Evolutionary conservation across 257 asterid species (phyloP).

Genomic region (Fraxinus cuspidata): DNA sequence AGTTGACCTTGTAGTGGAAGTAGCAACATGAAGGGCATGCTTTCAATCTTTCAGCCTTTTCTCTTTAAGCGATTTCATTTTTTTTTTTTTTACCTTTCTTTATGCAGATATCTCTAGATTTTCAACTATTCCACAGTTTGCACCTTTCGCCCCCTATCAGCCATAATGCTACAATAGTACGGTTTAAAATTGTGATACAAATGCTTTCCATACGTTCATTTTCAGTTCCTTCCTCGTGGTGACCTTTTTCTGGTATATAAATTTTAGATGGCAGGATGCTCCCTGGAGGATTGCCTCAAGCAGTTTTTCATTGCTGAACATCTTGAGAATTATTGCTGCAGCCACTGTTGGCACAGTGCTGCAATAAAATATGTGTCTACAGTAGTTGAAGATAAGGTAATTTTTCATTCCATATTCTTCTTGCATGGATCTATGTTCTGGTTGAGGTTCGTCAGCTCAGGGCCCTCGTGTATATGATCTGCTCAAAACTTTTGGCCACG

Average conservation of each 20-base stretch:
- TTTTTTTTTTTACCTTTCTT: constrained; percentile 5
- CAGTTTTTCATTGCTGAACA: constrained; percentile 68
- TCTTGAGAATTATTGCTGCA: constrained; percentile 73
- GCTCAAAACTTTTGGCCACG: not conserved
- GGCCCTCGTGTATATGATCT: not conserved
- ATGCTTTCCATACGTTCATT: constrained; percentile 4
- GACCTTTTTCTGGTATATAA: constrained; percentile 19
- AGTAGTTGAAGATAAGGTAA: constrained; percentile 57
- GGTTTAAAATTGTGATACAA: constrained; percentile 31
- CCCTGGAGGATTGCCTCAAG: constrained; percentile 72
- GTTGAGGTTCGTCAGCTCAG: not conserved
- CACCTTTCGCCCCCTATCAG: constrained; percentile 64
- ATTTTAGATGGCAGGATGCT: constrained; percentile 66
- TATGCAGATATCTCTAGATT: constrained; percentile 78
- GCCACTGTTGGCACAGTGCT: constrained; percentile 89
- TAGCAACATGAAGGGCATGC: not conserved
- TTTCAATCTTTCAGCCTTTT: constrained; percentile 11
- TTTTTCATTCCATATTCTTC: constrained; percentile 13
- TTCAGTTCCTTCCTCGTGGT: constrained; percentile 23
- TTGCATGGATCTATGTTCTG: not conserved
- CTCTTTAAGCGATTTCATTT: constrained; percentile 15
- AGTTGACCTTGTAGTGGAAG: not conserved
- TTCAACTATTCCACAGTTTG: constrained; percentile 75
- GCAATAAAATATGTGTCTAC: constrained; percentile 58
- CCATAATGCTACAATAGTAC: constrained; percentile 59